Base-by-base conservation (phyloP, 1,284 basidiomycete species). In the Taiwanofungus camphoratus region DNA sequence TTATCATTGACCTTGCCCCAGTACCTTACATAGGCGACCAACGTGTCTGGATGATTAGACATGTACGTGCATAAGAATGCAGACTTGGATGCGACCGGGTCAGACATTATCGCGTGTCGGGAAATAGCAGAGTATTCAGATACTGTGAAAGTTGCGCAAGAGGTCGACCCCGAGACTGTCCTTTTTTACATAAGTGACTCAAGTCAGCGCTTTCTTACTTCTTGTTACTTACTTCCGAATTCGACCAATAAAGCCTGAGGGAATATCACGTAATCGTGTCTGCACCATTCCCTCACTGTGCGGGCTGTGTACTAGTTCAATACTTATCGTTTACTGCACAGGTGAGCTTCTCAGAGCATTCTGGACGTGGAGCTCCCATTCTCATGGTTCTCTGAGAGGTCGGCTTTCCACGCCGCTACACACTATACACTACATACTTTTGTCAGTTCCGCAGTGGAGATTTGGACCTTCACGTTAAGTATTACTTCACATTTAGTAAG, bases 51-150 rank as follows among this genome's bases (percentile, higher is more conserved):
- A 56, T 89, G 86, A 48, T 69, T 78, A 26, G 76, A 81, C 87
- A 90, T 90, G 67, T 90, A 90, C 76, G 79, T 84, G 62, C 77
- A 77, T 30, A 90, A 70, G 57, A 88, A 90, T 1, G 67, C 68
- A 21, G 85, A 87, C 53, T 84, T 86, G 18, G 77, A 77, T 19
- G 82, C 81, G 2, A 89, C 83, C 7, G 83, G 74, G 57, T 89
- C 81, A 20, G 71, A 52, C 68, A 72, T 71, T 33, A 32, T 39
- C 32, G 26, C 26, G 26, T 29, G n/a, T 8, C 26, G n/a, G n/a
- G 26, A 9, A 29, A n/a, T 29, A 29, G n/a, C 9, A 29, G 26
- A 8, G n/a, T 8, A 8, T 29, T 29, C 9, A 8, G 26, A n/a
- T 29, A n/a, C n/a, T 8, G n/a, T 29, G 26, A 29, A 9, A n/a